These are phyloP conservation scores for Bryopsis sp. DNA, from an alignment of 139 green algal species.

Conservation along the genomic window DNA sequence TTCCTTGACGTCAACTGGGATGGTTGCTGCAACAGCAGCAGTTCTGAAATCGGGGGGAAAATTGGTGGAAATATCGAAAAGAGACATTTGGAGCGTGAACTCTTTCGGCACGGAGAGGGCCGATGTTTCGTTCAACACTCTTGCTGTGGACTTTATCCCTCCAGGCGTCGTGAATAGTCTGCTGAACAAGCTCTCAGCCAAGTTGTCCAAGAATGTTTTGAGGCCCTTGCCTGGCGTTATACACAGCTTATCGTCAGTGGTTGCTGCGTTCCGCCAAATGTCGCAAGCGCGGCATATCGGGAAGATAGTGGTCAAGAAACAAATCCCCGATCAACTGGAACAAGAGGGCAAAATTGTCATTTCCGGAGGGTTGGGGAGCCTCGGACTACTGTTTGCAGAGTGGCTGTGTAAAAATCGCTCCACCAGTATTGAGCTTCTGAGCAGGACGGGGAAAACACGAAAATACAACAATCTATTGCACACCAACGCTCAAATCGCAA, in stretches of 20 bases:
- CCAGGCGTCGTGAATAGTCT: slow-evolving; percentile 24
- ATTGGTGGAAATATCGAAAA: slow-evolving; percentile 81
- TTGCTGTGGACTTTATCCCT: slow-evolving; percentile 83
- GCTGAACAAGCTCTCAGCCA: slow-evolving; percentile 28
- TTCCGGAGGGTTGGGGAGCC: slow-evolving; percentile 42
- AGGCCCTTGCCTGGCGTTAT: slow-evolving; percentile 28
- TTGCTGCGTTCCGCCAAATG: slow-evolving; percentile 45
- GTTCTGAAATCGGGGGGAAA: slow-evolving; percentile 37
- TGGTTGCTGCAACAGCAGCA: slow-evolving; percentile 58
- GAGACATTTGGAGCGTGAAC: slow-evolving; percentile 67
- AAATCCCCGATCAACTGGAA: neutral
- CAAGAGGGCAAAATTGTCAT: slow-evolving; percentile 27
- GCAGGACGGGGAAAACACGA: neutral
- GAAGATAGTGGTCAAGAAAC: slow-evolving; percentile 43
- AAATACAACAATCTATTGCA: neutral
- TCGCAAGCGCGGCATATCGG: slow-evolving; percentile 48
- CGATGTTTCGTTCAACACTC: slow-evolving; percentile 57
- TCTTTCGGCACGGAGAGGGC: slow-evolving; percentile 58
- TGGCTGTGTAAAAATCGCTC: slow-evolving; percentile 21
- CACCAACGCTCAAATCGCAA: neutral
- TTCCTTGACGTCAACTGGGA: slow-evolving; percentile 65
- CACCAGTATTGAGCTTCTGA: neutral
- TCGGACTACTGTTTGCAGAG: slow-evolving; percentile 43
- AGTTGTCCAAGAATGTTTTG: slow-evolving; percentile 26
- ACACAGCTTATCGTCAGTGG: slow-evolving; percentile 30